Percentiles rank a stretch among this genome's conserved stretches.
Conservation (phyloP, 306 rosid species). For the Sicyos baderoa region DNA sequence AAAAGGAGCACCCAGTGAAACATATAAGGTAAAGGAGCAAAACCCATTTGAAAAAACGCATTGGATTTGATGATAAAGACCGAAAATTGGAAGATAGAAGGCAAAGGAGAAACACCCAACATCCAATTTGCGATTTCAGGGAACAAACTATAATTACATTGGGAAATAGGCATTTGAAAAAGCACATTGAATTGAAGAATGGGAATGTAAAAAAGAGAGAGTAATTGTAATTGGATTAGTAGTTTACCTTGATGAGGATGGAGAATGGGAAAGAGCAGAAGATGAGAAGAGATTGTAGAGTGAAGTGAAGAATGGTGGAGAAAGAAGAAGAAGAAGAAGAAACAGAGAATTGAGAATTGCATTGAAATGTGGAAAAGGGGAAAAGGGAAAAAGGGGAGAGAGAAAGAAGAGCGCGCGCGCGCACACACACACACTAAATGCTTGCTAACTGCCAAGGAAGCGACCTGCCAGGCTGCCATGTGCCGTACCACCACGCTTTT, state of each 20-base stretch:
- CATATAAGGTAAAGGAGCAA: too few species aligned
- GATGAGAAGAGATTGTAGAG: too few species aligned
- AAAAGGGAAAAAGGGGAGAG: background rate
- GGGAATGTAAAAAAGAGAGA: too few species aligned
- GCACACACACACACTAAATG: constrained; percentile 41
- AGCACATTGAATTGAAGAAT: too few species aligned
- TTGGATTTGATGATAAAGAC: too few species aligned
- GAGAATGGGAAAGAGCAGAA: too few species aligned
- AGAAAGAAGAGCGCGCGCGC: constrained; percentile 15
- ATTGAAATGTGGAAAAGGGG: constrained; percentile 10
- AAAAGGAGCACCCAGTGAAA: background rate
- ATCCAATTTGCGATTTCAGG: background rate
- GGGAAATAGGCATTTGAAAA: too few species aligned
- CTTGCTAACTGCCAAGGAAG: constrained; percentile 61
- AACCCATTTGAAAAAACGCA: too few species aligned
- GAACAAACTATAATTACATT: too few species aligned
- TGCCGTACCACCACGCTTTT: constrained; percentile 37
- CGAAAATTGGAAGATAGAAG: background rate
- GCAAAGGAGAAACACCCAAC: background rate
- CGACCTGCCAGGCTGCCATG: constrained; percentile 42
- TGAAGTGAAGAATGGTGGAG: too few species aligned
- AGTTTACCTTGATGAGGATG: too few species aligned
- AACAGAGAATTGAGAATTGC: constrained; percentile 12
- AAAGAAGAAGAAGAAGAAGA: background rate
- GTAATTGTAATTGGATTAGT: too few species aligned